Evolutionary conservation across 345 rosid species (phyloP).

Genomic region (Brassica napus): DNA sequence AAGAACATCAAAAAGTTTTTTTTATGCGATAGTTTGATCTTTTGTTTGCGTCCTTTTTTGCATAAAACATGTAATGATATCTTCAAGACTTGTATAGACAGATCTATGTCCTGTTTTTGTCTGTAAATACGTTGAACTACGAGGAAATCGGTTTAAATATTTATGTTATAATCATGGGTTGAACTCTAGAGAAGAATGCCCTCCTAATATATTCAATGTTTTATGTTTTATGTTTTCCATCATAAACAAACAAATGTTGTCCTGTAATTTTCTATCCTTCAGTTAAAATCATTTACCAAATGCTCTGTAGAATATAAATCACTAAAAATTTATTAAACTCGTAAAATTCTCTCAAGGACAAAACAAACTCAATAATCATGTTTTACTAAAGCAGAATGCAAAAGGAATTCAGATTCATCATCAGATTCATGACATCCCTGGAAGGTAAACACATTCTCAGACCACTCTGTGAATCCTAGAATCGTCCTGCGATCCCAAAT

Average conservation of each 20-base stretch:
- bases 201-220: background rate
- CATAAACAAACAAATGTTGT: background rate
- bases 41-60: background rate
- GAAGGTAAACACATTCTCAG: background rate
- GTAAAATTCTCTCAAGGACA: too few species aligned
- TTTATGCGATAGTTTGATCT: background rate
- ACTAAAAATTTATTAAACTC: too few species aligned
- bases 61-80: constrained; percentile 15
- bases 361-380: too few species aligned
- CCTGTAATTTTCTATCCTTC: background rate
- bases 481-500: background rate
- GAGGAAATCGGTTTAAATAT: constrained; percentile 14
- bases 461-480: background rate
- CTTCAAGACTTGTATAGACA: background rate
- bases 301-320: too few species aligned
- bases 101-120: background rate
- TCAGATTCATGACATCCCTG: background rate
- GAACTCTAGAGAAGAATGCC: background rate
- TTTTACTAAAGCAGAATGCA: background rate
- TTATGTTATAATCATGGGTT: background rate
- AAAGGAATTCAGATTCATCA: background rate
- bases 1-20: background rate
- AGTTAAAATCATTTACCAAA: too few species aligned
- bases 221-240: background rate
- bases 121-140: background rate